phyloP scores from a whole-genome alignment of 495 filamentous ascomycete species.

The Trichoderma asperelloides region DNA sequence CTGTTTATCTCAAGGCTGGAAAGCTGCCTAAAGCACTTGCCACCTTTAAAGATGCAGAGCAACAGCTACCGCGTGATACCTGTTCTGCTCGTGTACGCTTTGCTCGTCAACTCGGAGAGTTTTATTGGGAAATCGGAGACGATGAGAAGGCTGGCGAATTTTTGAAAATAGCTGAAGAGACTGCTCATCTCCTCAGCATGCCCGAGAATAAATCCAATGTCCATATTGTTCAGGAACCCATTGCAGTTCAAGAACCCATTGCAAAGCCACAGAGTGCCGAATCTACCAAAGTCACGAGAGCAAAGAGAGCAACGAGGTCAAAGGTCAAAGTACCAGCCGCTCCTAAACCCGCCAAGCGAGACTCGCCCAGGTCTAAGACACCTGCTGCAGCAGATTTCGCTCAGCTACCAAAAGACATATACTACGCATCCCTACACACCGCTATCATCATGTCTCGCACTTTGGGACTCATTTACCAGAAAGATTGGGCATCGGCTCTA shows the following conservation, averaged over 20 bases:
- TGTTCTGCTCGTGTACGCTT: slow-evolving; percentile 13
- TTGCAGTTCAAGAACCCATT: not conserved
- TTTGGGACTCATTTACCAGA: slow-evolving; percentile 17
- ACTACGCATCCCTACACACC: not conserved
- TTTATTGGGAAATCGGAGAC: slow-evolving; percentile 35
- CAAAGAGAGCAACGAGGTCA: slow-evolving; percentile 16
- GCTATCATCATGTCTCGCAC: slow-evolving; percentile 5
- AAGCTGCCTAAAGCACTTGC: slow-evolving; percentile 51
- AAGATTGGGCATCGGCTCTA: slow-evolving; percentile 45
- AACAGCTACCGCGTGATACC: slow-evolving; percentile 1
- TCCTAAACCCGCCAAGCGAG: not conserved
- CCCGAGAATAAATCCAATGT: slow-evolving; percentile 8
- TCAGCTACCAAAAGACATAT: not conserved
- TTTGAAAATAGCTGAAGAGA: slow-evolving; percentile 20
- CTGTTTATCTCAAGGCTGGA: slow-evolving; percentile 56
- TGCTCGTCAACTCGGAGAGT: slow-evolving; percentile 31
- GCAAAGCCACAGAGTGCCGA: not conserved
- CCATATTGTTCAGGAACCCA: not conserved
- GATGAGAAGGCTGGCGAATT: slow-evolving; percentile 28
- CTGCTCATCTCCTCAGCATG: slow-evolving; percentile 3
- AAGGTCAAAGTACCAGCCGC: slow-evolving; percentile 11
- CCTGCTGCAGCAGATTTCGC: not conserved
- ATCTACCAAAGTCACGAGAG: not conserved
- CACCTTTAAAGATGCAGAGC: slow-evolving; percentile 31
- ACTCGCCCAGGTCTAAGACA: not conserved